Evolutionary conservation across 202 grass and related monocot species (phyloP).

Genomic region (Cymbopogon flexuosus): DNA sequence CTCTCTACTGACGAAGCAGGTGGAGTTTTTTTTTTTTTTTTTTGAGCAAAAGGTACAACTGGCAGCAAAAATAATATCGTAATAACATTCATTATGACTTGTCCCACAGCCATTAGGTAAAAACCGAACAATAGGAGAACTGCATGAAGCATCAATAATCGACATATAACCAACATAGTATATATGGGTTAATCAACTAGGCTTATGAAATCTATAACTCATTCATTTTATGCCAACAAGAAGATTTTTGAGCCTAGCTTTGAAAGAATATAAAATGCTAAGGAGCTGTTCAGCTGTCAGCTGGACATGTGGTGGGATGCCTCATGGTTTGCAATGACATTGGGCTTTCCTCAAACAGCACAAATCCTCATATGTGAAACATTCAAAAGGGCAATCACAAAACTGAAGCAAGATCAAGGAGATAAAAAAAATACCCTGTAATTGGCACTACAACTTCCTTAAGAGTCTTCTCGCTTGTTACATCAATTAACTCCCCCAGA

Average conservation of each 20-base stretch:
- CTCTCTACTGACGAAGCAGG: no score
- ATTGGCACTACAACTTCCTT: slow-evolving; percentile 90
- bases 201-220: not conserved
- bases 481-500: slow-evolving; percentile 89
- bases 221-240: not conserved
- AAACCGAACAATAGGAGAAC: not conserved
- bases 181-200: not conserved
- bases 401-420: slow-evolving; percentile 17
- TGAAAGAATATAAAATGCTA: not conserved
- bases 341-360: not conserved
- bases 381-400: slow-evolving; percentile 5
- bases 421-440: slow-evolving; percentile 67
- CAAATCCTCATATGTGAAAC: not conserved
- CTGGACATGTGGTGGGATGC: not conserved
- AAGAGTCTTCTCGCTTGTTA: slow-evolving; percentile 89
- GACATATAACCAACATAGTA: not conserved
- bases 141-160: not conserved
- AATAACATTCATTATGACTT: not conserved
- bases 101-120: not conserved
- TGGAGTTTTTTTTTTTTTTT: no score
- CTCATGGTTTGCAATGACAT: slow-evolving; percentile 8
- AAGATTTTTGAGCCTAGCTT: not conserved
- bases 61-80: not conserved
- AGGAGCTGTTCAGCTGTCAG: not conserved
- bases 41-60: not conserved